Evolutionary conservation across 140 eudicot species (phyloP).

Genomic region (Flaveria floridana): DNA sequence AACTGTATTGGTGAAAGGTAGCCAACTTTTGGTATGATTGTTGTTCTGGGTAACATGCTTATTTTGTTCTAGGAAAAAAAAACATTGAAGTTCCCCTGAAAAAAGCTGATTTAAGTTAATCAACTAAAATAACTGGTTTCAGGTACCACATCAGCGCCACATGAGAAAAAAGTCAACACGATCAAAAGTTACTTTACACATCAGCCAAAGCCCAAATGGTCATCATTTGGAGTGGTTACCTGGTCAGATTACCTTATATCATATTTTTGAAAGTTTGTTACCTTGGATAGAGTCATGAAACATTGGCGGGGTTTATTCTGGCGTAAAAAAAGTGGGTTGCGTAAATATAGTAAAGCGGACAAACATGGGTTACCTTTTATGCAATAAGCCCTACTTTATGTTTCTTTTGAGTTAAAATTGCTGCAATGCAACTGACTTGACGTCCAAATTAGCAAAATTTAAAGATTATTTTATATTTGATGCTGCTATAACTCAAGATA

Average conservation of each 20-base stretch:
- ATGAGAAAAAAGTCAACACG: not conserved
- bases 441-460: not conserved
- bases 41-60: not conserved
- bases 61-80: not conserved
- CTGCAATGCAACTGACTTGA: slow-evolving; percentile 5
- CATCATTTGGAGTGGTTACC: not conserved
- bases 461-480: not conserved
- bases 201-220: not conserved
- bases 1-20: slow-evolving; percentile 4
- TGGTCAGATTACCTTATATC: not conserved
- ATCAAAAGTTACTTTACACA: not conserved
- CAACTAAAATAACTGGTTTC: not conserved
- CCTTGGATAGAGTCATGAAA: not conserved
- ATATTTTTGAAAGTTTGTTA: not conserved
- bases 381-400: not conserved
- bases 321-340: not conserved
- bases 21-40: not conserved
- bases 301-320: not conserved
- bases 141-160: not conserved
- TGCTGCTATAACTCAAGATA: slow-evolving; percentile 15
- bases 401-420: not conserved
- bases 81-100: not conserved
- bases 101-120: not conserved
- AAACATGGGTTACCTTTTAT: not conserved
- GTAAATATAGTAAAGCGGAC: not conserved